Conservation (phyloP, 129 eudicot genomes). For the Arctium minus region DNA sequence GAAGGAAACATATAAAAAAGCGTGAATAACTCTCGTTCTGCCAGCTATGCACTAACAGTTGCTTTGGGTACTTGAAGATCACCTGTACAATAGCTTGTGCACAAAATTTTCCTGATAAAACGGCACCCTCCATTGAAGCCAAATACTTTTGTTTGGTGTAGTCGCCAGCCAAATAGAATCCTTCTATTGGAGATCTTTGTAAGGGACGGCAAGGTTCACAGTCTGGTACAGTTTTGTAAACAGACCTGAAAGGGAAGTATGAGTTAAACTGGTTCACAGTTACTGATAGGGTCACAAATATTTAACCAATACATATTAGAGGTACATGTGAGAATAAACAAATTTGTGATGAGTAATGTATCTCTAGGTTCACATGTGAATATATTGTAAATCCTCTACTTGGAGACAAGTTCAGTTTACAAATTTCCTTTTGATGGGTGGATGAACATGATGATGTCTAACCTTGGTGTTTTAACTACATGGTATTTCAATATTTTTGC, state of each 20-base stretch:
- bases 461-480: conserved; percentile 98
- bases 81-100: conserved; percentile 97
- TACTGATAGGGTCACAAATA: not conserved
- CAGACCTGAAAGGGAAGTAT: conserved; percentile 57
- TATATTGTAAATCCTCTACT: not conserved
- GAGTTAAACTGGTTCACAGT: not conserved
- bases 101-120: conserved; percentile 92
- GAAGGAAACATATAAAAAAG: not conserved
- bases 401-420: not conserved
- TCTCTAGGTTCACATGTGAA: not conserved
- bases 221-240: conserved; percentile 88
- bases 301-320: not conserved
- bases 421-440: not conserved
- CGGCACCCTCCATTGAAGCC: conserved; percentile 99
- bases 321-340: not conserved
- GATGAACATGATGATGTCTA: not conserved
- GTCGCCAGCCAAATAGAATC: conserved; percentile 95
- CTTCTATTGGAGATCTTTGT: conserved; percentile 89
- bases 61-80: not conserved
- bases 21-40: not conserved
- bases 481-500: conserved; percentile 95
- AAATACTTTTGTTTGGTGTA: conserved; percentile 95
- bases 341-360: not conserved
- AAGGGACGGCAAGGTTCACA: conserved; percentile 98
- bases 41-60: not conserved